Base-by-base conservation (phyloP, 1,284 basidiomycete species). In the Rhodotorula sp. region DNA sequence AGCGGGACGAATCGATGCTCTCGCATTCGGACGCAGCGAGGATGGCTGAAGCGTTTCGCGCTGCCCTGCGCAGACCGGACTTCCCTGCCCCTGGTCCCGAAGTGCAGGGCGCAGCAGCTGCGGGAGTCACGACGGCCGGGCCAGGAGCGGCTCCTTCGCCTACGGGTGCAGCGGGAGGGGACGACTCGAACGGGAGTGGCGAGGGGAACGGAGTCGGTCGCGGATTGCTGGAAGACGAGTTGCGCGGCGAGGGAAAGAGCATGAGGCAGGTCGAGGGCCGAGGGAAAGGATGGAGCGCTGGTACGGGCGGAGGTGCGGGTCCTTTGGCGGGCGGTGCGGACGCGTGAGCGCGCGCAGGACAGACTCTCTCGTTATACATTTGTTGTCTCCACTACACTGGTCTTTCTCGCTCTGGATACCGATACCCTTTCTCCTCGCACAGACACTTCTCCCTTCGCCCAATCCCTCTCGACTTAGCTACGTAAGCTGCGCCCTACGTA, bases 21-120 rank as follows among this genome's bases (percentile, higher is more conserved):
- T 89, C 87, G 37, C 87, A 86, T 31, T 87, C 88, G 40, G 90
- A 92, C 79, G 90, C 90, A 60, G 89, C 89, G 40, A 89, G 92
- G 77, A 91, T 92, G 87, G 90, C 90, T 40, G 87, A 89, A 80
- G 90, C 91, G 9, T 92, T 92, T 81, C 83, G 90, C 74, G 87
- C 89, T 79, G 88, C 88, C 69, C 81, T 92, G 73, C 84, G 91
- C 76, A 91, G 91, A 80, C 59, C 59, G 24, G 90, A 91, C 77
- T 92, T 92, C 56, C 54, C 62, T 15, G 46, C 26, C 26, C 40
- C 46, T 44, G 56, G 20, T 22, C 34, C n/a, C 2, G 15, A 4
- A 5, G 24, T 34, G 28, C 28, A 54, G 28, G 40, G 28, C 6
- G 24, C 53, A 5, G 15, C 51, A 13, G 58, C 20, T 15, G 70